phyloP scores from a whole-genome alignment of 192 early-diverging fungal species.

The Rhizoclosmatium sp. region DNA sequence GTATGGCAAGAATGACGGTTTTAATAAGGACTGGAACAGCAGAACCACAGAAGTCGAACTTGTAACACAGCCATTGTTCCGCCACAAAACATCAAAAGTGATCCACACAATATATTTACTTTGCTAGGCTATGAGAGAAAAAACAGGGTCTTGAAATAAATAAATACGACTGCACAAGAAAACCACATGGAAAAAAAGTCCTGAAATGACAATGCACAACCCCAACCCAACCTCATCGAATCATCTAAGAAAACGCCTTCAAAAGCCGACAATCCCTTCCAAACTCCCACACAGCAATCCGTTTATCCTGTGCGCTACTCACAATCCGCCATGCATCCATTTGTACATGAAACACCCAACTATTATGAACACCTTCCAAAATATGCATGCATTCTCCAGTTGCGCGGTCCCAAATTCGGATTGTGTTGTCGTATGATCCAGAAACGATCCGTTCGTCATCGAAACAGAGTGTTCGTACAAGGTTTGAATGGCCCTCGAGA shows the following conservation, averaged over 20 bases:
- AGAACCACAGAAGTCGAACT: too few relatives aligned
- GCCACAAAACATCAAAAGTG: too few relatives aligned
- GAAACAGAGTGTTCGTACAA: constrained; percentile 91
- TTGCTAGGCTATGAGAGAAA: not conserved
- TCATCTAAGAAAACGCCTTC: constrained; percentile 23
- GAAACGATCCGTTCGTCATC: constrained; percentile 83
- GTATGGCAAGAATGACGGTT: too few relatives aligned
- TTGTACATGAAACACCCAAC: constrained; percentile 98
- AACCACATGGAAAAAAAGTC: not conserved
- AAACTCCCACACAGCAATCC: constrained; percentile 67
- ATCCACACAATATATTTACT: not conserved
- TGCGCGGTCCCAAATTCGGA: constrained; percentile 92
- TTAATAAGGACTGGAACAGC: too few relatives aligned
- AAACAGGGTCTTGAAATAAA: not conserved
- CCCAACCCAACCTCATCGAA: too few relatives aligned
- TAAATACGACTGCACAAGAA: not conserved
- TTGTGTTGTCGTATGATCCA: constrained; percentile 92
- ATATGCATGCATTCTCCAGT: constrained; percentile 83
- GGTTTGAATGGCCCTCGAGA: constrained; percentile 78
- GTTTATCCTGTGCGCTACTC: constrained; percentile 65
- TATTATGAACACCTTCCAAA: constrained; percentile 63
- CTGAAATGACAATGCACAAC: not conserved
- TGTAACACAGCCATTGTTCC: too few relatives aligned
- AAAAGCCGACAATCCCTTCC: constrained; percentile 29
- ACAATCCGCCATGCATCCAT: constrained; percentile 85